Percentiles rank a stretch among this genome's conserved stretches.
These are phyloP conservation scores for Yarrowia porcina DNA, from an alignment of 805 yeast species.

Conservation along the genomic window DNA sequence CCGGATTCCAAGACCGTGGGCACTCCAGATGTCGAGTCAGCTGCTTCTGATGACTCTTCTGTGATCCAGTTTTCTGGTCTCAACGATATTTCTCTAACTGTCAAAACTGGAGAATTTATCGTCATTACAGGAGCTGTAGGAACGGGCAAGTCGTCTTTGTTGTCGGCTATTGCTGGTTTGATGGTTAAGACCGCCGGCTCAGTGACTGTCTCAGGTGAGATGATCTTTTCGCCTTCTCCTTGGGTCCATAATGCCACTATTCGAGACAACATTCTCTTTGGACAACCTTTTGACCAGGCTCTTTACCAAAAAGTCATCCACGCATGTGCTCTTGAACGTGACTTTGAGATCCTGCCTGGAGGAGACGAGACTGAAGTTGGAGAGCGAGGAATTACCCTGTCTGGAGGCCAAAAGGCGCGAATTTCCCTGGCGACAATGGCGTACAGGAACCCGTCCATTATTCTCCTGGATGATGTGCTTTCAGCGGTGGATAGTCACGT, in stretches of 20 bases:
- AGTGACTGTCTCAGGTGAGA: conserved; percentile 49
- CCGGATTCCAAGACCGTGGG: neutral
- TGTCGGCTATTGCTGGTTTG: conserved; percentile 61
- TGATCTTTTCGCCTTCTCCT: conserved; percentile 53
- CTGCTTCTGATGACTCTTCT: conserved; percentile 30
- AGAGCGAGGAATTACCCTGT: conserved; percentile 75
- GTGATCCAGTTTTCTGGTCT: conserved; percentile 36
- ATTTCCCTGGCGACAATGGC: conserved; percentile 74
- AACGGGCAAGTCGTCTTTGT: conserved; percentile 64
- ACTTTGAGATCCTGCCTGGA: conserved; percentile 59
- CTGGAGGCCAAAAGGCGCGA: conserved; percentile 87
- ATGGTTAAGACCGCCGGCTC: conserved; percentile 54
- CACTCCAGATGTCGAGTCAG: neutral
- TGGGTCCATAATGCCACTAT: conserved; percentile 75
- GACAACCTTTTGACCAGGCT: conserved; percentile 48
- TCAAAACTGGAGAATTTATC: conserved; percentile 59
- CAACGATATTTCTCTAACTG: conserved; percentile 46
- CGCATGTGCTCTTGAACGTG: conserved; percentile 63
- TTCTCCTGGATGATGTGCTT: conserved; percentile 70
- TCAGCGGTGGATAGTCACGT: conserved; percentile 84
- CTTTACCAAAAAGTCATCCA: conserved; percentile 52
- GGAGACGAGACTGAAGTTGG: conserved; percentile 80
- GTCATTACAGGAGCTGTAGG: conserved; percentile 71
- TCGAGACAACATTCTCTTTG: conserved; percentile 68
- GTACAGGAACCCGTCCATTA: conserved; percentile 59